Evolutionary conservation across 2,329 filamentous ascomycete genomes (phyloP).

Genomic region (Botryotinia convoluta): DNA sequence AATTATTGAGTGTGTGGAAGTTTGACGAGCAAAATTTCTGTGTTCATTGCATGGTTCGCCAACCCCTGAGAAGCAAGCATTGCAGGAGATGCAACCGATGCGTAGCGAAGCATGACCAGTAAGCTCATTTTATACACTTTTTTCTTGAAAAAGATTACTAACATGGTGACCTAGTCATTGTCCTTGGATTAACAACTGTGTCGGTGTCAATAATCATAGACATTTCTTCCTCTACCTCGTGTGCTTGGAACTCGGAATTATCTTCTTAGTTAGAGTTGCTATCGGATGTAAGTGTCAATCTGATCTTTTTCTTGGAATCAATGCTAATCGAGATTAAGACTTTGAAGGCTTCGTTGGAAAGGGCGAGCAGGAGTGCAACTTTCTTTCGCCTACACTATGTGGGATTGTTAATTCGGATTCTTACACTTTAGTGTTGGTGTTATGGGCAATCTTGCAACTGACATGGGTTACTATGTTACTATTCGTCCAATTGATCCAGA

Average conservation of each 20-base stretch:
- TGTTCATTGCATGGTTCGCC: conserved; percentile 89
- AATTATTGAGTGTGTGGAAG: conserved; percentile 79
- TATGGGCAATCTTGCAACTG: conserved; percentile 82
- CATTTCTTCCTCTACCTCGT: conserved; percentile 93
- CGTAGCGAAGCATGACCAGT: conserved; percentile 96
- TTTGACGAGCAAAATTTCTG: conserved; percentile 96
- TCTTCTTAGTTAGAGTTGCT: conserved; percentile 67
- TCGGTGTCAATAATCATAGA: conserved; percentile 92
- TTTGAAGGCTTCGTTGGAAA: conserved; percentile 57
- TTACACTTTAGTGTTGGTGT: conserved; percentile 74
- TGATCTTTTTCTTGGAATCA: not conserved
- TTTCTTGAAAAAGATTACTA: not conserved
- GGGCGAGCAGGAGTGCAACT: conserved; percentile 60
- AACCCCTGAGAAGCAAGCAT: conserved; percentile 91
- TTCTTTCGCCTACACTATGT: conserved; percentile 76
- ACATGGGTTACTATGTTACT: conserved; percentile 98
- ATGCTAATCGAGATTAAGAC: conserved; percentile 49
- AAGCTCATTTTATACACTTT: conserved; percentile 41
- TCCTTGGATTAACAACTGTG: conserved; percentile 96
- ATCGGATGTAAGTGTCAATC: conserved; percentile 62
- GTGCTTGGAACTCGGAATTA: conserved; percentile 70
- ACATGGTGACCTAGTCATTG: conserved; percentile 65
- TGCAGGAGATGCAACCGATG: conserved; percentile 89
- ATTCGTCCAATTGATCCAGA: conserved; percentile 88
- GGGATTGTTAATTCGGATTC: conserved; percentile 74